These are phyloP conservation scores for Amylocystis lapponica DNA, from an alignment of 768 basidiomycete genomes.

Conservation along the genomic window DNA sequence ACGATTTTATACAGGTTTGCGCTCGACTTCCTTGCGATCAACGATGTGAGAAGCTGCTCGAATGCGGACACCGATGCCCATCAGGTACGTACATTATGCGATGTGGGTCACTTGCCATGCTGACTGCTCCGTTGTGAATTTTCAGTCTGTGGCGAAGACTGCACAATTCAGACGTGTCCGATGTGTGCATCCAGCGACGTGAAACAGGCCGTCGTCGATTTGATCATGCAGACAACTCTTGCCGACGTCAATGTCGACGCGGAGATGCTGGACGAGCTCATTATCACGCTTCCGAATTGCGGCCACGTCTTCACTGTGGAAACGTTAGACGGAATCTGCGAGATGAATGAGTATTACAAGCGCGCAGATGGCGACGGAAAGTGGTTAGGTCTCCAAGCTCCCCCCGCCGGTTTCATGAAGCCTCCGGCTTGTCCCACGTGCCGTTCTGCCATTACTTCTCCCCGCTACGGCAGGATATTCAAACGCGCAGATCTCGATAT, in stretches of 20 bases:
- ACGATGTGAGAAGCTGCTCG: constrained; percentile 41
- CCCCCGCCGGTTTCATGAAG: constrained; percentile 31
- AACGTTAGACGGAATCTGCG: constrained; percentile 58
- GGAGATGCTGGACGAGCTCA: constrained; percentile 39
- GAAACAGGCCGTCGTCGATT: constrained; percentile 46
- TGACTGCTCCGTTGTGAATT: constrained; percentile 1
- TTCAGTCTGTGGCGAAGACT: constrained; percentile 70
- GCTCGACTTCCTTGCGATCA: constrained; percentile 57
- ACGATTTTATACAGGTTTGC: constrained; percentile 44
- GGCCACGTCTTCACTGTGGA: constrained; percentile 66
- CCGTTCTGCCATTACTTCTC: constrained; percentile 47
- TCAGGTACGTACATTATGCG: constrained; percentile 40
- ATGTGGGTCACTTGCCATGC: background rate
- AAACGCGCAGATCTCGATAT: constrained; percentile 64
- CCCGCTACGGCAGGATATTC: constrained; percentile 54
- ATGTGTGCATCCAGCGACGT: constrained; percentile 37
- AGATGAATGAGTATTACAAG: constrained; percentile 46
- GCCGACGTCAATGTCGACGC: constrained; percentile 39
- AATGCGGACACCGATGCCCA: constrained; percentile 62
- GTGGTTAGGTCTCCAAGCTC: constrained; percentile 42
- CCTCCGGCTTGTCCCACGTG: constrained; percentile 62
- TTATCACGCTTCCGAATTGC: constrained; percentile 59
- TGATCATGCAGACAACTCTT: constrained; percentile 49
- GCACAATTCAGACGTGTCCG: constrained; percentile 48
- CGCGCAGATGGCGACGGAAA: constrained; percentile 26